Conservation (phyloP, 1,284 basidiomycete genomes). For the Apiotrichum veenhuisii region DNA sequence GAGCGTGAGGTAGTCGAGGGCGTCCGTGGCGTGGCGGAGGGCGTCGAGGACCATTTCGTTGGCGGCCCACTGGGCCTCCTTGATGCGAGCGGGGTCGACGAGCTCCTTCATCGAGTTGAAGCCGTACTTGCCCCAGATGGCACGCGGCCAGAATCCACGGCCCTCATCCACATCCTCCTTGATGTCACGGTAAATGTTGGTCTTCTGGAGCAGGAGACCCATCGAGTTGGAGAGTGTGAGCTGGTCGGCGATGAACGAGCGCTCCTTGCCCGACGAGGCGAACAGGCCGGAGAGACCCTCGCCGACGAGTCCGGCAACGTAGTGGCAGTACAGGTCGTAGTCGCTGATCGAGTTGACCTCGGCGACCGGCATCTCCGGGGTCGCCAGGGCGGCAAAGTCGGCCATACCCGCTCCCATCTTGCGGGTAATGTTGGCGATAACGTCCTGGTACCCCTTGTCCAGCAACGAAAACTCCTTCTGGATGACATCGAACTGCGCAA, state of each 20-base stretch:
- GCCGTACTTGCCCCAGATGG: constrained; percentile 79
- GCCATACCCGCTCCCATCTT: constrained; percentile 97
- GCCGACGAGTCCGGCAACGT: constrained; percentile 95
- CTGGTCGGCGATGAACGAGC: constrained; percentile 69
- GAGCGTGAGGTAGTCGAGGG: constrained; percentile 84
- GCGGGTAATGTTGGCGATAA: constrained; percentile 75
- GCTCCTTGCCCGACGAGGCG: constrained; percentile 81
- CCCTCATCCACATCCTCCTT: constrained; percentile 84
- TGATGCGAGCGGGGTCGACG: constrained; percentile 53
- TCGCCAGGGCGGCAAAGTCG: constrained; percentile 81
- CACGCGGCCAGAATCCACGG: constrained; percentile 91
- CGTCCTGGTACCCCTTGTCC: constrained; percentile 67
- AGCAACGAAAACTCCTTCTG: constrained; percentile 76
- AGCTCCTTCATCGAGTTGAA: constrained; percentile 56
- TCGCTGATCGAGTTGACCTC: constrained; percentile 69
- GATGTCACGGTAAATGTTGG: constrained; percentile 95
- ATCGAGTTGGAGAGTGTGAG: constrained; percentile 88
- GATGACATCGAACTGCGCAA: constrained; percentile 80
- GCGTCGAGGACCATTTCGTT: constrained; percentile 89
- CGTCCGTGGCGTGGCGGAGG: constrained; percentile 75
- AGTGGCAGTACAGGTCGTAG: constrained; percentile 98
- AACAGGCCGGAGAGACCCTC: constrained; percentile 92
- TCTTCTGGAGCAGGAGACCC: constrained; percentile 97
- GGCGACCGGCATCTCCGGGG: constrained; percentile 64
- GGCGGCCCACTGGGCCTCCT: constrained; percentile 70